Percentiles rank a stretch among this genome's conserved stretches.
Evolutionary conservation across 78 protist genomes (phyloP).

Genomic region (Dictyostelium capitatum): DNA sequence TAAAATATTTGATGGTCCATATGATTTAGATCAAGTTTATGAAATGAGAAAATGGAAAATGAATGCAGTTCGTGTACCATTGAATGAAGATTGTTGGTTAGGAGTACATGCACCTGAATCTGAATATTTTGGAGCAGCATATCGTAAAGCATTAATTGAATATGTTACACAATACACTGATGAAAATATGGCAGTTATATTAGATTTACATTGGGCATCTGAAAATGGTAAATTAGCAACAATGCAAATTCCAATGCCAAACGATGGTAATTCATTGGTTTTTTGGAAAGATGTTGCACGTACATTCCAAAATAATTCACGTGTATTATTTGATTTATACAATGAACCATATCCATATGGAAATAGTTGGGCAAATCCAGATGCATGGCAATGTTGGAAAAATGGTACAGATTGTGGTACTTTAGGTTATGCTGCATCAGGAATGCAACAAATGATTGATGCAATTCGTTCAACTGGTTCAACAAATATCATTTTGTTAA

Average conservation of each 20-base stretch:
- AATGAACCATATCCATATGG: constrained; percentile 77
- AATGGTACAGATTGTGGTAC: constrained; percentile 46
- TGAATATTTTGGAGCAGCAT: constrained; percentile 38
- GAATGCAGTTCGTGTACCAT: constrained; percentile 62
- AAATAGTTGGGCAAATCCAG: constrained; percentile 39
- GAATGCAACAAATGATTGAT: constrained; percentile 64
- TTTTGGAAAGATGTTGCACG: constrained; percentile 58
- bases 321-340: constrained; percentile 57
- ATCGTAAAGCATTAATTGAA: constrained; percentile 20
- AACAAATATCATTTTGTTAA: constrained; percentile 23
- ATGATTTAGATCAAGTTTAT: constrained; percentile 8
- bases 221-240: constrained; percentile 36
- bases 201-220: constrained; percentile 72
- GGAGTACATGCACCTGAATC: constrained; percentile 51
- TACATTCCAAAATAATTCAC: constrained; percentile 21
- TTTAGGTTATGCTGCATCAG: neutral
- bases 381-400: constrained; percentile 80
- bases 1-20: constrained; percentile 67
- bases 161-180: constrained; percentile 26
- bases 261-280: neutral
- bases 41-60: constrained; percentile 61
- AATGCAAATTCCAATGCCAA: constrained; percentile 74
- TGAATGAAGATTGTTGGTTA: constrained; percentile 79
- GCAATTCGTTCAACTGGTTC: constrained; percentile 69
- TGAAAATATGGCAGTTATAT: constrained; percentile 52